A percentile compares a stretch with the other conserved stretches of the same genome.
phyloP scores from a whole-genome alignment of 257 asterid genomes.

The Linderniella brevidens region DNA sequence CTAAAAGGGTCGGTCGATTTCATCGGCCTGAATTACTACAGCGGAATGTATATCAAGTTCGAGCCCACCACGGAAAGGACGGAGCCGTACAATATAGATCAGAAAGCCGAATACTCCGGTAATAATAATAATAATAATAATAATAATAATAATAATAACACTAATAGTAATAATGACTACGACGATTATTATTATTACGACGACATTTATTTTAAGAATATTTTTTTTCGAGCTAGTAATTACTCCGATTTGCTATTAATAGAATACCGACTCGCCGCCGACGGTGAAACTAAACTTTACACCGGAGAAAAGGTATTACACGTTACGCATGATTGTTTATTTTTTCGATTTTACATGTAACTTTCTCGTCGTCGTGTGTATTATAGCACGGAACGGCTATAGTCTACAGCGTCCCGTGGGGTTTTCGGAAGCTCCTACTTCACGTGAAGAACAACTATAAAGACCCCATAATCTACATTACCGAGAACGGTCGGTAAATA shows the following conservation, averaged over 20 bases:
- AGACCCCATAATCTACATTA: conserved; percentile 18
- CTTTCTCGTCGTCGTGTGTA: no score
- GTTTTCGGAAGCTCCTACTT: conserved; percentile 12
- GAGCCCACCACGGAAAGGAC: background rate
- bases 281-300: no score
- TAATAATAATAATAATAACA: no score
- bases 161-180: no score
- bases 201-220: no score
- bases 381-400: conserved; percentile 9
- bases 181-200: no score
- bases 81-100: background rate
- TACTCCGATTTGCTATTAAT: no score
- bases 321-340: no score
- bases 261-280: no score
- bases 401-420: conserved; percentile 16
- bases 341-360: background rate
- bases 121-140: no score
- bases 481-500: conserved; percentile 16
- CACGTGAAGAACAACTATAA: conserved; percentile 14
- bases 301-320: no score
- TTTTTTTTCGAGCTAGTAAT: no score
- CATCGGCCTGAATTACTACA: background rate
- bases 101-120: background rate
- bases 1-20: background rate
- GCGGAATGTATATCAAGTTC: background rate